Conservation (phyloP, 2,329 filamentous ascomycete species). For the Myotisia sp. region DNA sequence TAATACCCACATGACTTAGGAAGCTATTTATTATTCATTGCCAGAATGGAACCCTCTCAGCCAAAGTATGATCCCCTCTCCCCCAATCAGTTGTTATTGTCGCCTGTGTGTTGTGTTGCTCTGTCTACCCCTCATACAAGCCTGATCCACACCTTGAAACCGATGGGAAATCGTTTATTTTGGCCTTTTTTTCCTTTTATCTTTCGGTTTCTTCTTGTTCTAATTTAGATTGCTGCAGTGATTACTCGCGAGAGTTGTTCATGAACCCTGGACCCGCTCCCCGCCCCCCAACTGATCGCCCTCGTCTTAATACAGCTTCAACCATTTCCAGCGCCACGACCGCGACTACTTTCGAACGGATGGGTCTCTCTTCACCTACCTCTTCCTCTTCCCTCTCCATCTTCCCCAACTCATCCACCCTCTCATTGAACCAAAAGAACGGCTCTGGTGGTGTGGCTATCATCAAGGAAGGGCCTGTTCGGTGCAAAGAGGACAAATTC, state of each 20-base stretch:
- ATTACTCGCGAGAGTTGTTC: conserved; percentile 56
- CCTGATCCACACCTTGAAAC: too few relatives aligned
- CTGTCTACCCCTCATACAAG: too few relatives aligned
- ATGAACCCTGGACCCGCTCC: conserved; percentile 96
- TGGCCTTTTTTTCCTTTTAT: too few relatives aligned
- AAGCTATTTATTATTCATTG: too few relatives aligned
- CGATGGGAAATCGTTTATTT: too few relatives aligned
- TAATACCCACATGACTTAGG: too few relatives aligned
- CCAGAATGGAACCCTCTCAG: too few relatives aligned
- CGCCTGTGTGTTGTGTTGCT: too few relatives aligned
- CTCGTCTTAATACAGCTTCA: conserved; percentile 62
- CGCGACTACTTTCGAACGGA: conserved; percentile 55
- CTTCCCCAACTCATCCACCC: conserved; percentile 56
- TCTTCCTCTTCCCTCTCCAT: conserved; percentile 45
- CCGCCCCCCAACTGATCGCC: conserved; percentile 70
- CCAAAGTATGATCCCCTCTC: too few relatives aligned
- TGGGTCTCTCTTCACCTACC: conserved; percentile 54
- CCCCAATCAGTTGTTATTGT: too few relatives aligned
- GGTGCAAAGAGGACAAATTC: conserved; percentile 63
- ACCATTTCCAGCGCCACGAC: conserved; percentile 61
- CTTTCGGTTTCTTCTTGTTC: too few relatives aligned
- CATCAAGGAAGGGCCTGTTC: conserved; percentile 49
- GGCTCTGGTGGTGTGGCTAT: conserved; percentile 55
- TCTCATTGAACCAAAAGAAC: conserved; percentile 50
- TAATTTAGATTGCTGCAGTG: too few relatives aligned